Base-by-base conservation (phyloP, 163 green algal species). In the Volvox carteri region DNA sequence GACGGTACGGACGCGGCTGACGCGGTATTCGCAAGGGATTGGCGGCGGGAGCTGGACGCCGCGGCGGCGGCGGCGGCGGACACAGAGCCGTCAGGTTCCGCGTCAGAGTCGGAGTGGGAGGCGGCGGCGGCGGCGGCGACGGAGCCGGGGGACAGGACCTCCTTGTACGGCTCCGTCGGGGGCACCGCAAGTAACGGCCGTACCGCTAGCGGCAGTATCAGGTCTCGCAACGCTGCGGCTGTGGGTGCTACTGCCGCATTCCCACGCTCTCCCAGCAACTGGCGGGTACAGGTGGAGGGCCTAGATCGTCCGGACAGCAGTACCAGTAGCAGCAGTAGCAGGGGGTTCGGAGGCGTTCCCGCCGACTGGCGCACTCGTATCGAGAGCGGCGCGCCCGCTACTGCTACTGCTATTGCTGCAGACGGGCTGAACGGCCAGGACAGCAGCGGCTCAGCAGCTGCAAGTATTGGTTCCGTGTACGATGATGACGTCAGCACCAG, bases 41-140 rank as follows among this genome's bases (percentile, higher is more conserved):
- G 79, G 79, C 79, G 79, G 42, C 42, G 44, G 4, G 79, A 86
- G 79, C 41, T 86, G 44, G 42, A 86, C 4, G 44, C 41, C 21
- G 65, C 79, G 41, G 70, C 70, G 21, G 37, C 68, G 35, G 42
- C 79, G 68, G 68, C 70, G 70, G 37, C 70, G 70, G 70, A 42
- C 5, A 19, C 30, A 21, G 37, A 35, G 70, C 19, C 18, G 39
- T 41, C 42, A 16, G 37, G 16, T 41, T 41, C 21, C 39, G 19
- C 21, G 37, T 52, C 39, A 28, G 70, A 54, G 21, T 41, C 3
- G 70, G 70, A 48, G 35, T 21, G n/a, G n/a, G n/a, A n/a, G n/a
- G n/a, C n/a, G n/a, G n/a, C n/a, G n/a, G n/a, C n/a, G n/a, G n/a
- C n/a, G n/a, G n/a, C n/a, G n/a, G n/a, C n/a, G n/a, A n/a, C 11